Conservation (phyloP, 371 early-diverging fungal genomes). For the Saksenaea oblongispora region DNA sequence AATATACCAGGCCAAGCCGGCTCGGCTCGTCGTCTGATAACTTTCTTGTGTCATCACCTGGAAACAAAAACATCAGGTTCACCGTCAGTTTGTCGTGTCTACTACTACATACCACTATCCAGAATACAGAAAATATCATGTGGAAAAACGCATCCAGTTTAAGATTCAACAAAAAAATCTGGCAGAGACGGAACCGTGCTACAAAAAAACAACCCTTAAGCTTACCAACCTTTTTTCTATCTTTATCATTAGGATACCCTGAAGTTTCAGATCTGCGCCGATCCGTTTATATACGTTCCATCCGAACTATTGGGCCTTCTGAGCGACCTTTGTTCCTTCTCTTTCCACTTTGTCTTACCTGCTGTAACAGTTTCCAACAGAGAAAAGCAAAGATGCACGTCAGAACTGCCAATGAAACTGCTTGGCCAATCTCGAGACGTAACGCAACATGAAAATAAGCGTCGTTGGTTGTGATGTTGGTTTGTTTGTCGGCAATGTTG, state of each 20-base stretch:
- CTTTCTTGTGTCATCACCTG: constrained; percentile 45
- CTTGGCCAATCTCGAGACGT: constrained; percentile 37
- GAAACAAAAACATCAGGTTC: too few species aligned
- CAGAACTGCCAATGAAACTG: constrained; percentile 24
- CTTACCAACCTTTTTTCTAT: not conserved
- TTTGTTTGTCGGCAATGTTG: constrained; percentile 13
- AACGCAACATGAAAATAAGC: constrained; percentile 29
- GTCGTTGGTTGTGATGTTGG: constrained; percentile 14
- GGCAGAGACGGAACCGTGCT: constrained; percentile 38
- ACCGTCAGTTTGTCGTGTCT: not conserved
- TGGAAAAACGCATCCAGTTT: constrained; percentile 54
- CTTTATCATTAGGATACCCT: constrained; percentile 25
- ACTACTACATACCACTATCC: constrained; percentile 24
- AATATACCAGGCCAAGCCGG: constrained; percentile 34
- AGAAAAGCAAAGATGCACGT: constrained; percentile 30
- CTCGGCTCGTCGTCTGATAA: constrained; percentile 26
- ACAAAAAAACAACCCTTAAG: constrained; percentile 1
- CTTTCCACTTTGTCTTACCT: constrained; percentile 19
- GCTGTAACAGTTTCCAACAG: constrained; percentile 30
- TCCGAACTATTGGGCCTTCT: constrained; percentile 31
- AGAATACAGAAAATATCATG: constrained; percentile 45
- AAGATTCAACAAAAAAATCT: constrained; percentile 37
- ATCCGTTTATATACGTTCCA: constrained; percentile 49
- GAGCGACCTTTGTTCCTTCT: not conserved
- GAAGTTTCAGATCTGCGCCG: constrained; percentile 44